These are phyloP conservation scores for Camelina sativa DNA, from an alignment of 345 rosid species.

Conservation along the genomic window DNA sequence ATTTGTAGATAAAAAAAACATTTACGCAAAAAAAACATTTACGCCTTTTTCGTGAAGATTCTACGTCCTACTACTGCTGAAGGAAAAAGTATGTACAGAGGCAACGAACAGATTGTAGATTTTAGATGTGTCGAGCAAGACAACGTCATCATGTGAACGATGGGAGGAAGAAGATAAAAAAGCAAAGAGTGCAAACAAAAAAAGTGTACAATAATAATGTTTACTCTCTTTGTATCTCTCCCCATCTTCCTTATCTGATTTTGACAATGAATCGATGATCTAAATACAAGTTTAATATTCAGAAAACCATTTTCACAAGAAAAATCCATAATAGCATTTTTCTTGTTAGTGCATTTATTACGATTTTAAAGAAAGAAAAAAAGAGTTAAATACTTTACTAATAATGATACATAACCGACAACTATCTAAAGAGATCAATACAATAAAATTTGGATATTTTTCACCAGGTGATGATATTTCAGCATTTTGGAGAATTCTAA, in stretches of 20 bases:
- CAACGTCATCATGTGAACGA: conserved; percentile 24
- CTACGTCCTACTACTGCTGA: neutral
- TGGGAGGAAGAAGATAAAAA: conserved; percentile 25
- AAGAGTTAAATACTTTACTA: neutral
- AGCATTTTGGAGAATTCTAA: too few species aligned
- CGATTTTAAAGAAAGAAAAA: neutral
- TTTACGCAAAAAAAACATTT: conserved; percentile 8
- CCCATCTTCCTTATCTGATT: conserved; percentile 1
- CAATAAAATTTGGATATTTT: too few species aligned
- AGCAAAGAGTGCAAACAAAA: conserved; percentile 28
- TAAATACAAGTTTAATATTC: neutral
- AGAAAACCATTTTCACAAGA: neutral
- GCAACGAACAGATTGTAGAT: conserved; percentile 14
- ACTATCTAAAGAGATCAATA: neutral
- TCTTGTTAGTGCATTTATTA: neutral
- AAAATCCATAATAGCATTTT: neutral
- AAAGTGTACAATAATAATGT: conserved; percentile 1
- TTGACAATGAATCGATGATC: conserved; percentile 4
- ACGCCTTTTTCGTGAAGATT: neutral
- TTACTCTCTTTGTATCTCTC: conserved; percentile 14
- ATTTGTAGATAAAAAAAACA: conserved; percentile 10
- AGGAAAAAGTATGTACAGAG: conserved; percentile 16
- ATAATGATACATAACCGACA: neutral
- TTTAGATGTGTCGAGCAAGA: conserved; percentile 10
- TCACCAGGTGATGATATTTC: too few species aligned